A percentile compares a stretch with the other conserved stretches of the same genome.
These are phyloP conservation scores for Myxozyma neglecta DNA, from an alignment of 805 yeast species.

Conservation along the genomic window DNA sequence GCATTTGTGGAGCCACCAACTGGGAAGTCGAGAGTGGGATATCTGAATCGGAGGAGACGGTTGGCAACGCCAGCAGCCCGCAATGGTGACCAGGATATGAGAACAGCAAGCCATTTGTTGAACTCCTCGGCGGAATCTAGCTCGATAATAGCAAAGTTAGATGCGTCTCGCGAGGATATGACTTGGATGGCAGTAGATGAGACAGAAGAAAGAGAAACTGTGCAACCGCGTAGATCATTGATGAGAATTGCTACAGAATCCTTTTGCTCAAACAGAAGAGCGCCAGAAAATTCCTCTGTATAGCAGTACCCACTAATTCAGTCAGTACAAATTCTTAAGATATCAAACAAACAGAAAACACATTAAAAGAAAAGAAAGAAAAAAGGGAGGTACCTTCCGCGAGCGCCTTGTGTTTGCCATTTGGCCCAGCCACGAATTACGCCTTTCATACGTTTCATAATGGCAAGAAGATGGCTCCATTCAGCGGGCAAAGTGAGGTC, in stretches of 20 bases:
- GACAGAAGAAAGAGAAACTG: slow-evolving; percentile 14
- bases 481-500: slow-evolving; percentile 17
- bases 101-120: slow-evolving; percentile 25
- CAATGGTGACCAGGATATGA: slow-evolving; percentile 28
- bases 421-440: slow-evolving; percentile 25
- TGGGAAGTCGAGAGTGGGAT: slow-evolving; percentile 20
- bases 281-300: slow-evolving; percentile 29
- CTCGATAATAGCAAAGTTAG: slow-evolving; percentile 17
- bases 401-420: slow-evolving; percentile 20
- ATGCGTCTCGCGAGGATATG: slow-evolving; percentile 17
- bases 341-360: background rate
- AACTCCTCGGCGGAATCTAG: slow-evolving; percentile 20
- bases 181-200: slow-evolving; percentile 25
- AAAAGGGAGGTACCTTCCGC: slow-evolving; percentile 17
- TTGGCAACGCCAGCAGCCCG: slow-evolving; percentile 26
- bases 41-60: slow-evolving; percentile 24
- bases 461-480: slow-evolving; percentile 22
- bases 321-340: background rate
- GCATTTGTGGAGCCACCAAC: background rate
- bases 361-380: background rate
- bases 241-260: slow-evolving; percentile 15
- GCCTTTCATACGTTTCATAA: slow-evolving; percentile 27
- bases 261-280: slow-evolving; percentile 18
- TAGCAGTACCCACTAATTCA: slow-evolving; percentile 21
- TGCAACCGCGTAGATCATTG: slow-evolving; percentile 29